phyloP scores from a whole-genome alignment of 495 filamentous ascomycete species.

The Lentithecium fluviatile region DNA sequence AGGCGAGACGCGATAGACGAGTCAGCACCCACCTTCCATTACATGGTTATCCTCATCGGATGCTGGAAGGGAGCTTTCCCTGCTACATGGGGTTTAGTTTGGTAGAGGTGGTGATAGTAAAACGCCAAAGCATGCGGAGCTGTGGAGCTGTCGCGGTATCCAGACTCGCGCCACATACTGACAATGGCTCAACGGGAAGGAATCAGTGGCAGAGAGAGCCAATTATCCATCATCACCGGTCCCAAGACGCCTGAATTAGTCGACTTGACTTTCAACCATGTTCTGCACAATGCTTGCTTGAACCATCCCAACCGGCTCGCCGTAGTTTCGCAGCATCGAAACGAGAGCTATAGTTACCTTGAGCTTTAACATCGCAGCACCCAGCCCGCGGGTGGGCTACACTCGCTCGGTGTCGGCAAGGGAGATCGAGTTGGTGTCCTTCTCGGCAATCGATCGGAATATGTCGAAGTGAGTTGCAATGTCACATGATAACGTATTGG shows the following conservation, averaged over 20 bases:
- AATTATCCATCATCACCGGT: neutral
- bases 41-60: neutral
- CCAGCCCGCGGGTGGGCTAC: neutral
- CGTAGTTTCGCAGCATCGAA: neutral
- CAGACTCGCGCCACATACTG: neutral
- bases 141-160: no score
- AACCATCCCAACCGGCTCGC: neutral
- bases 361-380: neutral
- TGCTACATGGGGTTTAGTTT: no score
- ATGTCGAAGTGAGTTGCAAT: constrained; percentile 24
- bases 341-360: neutral
- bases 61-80: neutral
- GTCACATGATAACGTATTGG: neutral
- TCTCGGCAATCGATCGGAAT: constrained; percentile 25
- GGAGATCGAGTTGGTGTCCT: constrained; percentile 26
- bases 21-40: neutral
- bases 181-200: neutral
- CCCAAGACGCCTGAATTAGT: neutral
- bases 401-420: constrained; percentile 11
- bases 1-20: neutral
- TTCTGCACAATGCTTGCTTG: neutral
- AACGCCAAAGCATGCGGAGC: no score
- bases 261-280: neutral
- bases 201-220: neutral
- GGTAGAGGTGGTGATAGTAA: no score